Percentiles rank a stretch among this genome's conserved stretches.
Evolutionary conservation across 495 filamentous ascomycete species (phyloP).

Genomic region (Extremus antarcticus): DNA sequence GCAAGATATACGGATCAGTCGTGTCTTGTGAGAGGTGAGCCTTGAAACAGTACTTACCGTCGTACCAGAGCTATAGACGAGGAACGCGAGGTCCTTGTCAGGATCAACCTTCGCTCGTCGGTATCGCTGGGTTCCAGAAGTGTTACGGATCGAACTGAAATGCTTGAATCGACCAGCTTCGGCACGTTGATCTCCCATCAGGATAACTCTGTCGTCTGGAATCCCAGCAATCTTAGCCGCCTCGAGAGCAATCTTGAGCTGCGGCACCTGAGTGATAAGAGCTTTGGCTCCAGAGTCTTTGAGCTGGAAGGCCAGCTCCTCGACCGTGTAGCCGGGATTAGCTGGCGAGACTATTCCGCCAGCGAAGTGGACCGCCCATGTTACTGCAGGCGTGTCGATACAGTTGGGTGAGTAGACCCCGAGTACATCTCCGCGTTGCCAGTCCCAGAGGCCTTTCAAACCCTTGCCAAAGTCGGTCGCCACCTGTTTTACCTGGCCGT

Average conservation of each 20-base stretch:
- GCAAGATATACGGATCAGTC: too few species aligned
- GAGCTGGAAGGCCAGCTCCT: conserved; percentile 83
- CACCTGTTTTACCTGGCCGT: conserved; percentile 49
- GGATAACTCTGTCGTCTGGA: conserved; percentile 52
- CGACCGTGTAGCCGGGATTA: conserved; percentile 75
- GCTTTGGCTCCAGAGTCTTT: conserved; percentile 68
- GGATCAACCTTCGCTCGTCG: conserved; percentile 41
- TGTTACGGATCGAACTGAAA: conserved; percentile 60
- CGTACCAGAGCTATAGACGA: conserved; percentile 82
- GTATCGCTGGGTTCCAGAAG: conserved; percentile 39
- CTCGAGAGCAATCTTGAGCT: conserved; percentile 48
- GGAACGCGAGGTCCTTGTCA: conserved; percentile 50
- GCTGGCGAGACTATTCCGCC: conserved; percentile 72
- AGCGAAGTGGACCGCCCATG: conserved; percentile 74
- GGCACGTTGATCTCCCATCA: conserved; percentile 68
- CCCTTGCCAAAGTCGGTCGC: conserved; percentile 72
- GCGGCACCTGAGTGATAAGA: conserved; percentile 57
- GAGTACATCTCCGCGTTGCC: conserved; percentile 60
- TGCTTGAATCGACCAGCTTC: conserved; percentile 52
- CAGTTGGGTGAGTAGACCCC: conserved; percentile 32
- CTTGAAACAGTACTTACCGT: too few species aligned
- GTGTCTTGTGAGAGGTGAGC: too few species aligned
- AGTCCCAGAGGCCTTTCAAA: conserved; percentile 60
- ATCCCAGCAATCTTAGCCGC: conserved; percentile 63
- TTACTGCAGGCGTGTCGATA: conserved; percentile 40